Evolutionary conservation across 106 monocot species (phyloP), one percentile per base, ranked within the genome.

Genomic region (Posidonia australis): DNA sequence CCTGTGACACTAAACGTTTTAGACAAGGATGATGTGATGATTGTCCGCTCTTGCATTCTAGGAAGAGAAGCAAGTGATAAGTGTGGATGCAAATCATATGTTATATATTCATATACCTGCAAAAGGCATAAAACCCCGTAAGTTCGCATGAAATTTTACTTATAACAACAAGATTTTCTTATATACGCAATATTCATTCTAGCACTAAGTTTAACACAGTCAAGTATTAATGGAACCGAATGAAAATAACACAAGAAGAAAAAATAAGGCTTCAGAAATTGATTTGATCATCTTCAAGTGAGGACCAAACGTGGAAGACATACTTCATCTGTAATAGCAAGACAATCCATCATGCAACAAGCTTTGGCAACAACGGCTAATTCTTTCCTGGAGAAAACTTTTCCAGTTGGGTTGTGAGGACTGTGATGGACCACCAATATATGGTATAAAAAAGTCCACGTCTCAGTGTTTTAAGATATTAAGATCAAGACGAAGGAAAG

Each of bases 401-500:
- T 94, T 44, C 94, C 94, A 30, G 94, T 94, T 77, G 94, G 94
- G 82, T 94, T 94, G 59, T 94, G 89, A 10, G 86, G 94, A 65
- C 93, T 93, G 85, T 67, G 29, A 20, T n/a, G n/a, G n/a, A n/a
- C n/a, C n/a, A n/a, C n/a, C n/a, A n/a, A n/a, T n/a, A n/a, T n/a
- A n/a, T n/a, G n/a, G n/a, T n/a, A n/a, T n/a, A n/a, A n/a, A n/a
- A n/a, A n/a, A n/a, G n/a, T n/a, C n/a, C n/a, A n/a, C n/a, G n/a
- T n/a, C n/a, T n/a, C n/a, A n/a, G n/a, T n/a, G n/a, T n/a, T n/a
- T n/a, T n/a, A n/a, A n/a, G n/a, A n/a, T n/a, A n/a, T n/a, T n/a
- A n/a, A n/a, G n/a, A n/a, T n/a, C n/a, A n/a, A n/a, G n/a, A n/a
- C n/a, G n/a, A n/a, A n/a, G n/a, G n/a, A n/a, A n/a, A n/a, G n/a